A percentile compares a stretch with the other conserved stretches of the same genome.
Conservation (phyloP, 371 early-diverging fungal species). For the Gilbertella persicaria region DNA sequence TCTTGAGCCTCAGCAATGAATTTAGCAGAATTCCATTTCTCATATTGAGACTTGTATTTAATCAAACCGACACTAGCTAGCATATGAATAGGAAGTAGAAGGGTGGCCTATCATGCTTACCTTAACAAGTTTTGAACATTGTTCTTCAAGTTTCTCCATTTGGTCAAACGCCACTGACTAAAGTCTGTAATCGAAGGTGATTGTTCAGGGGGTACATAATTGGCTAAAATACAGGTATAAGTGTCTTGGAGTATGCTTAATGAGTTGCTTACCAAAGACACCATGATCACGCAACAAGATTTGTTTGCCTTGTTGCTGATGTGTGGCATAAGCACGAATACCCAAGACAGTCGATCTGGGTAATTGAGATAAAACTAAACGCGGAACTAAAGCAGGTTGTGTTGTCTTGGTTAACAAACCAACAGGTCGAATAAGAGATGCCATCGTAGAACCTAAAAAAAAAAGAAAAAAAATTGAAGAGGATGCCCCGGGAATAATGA, state of each 20-base stretch:
- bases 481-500: no score
- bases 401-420: background rate
- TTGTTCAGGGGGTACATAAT: constrained; percentile 53
- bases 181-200: constrained; percentile 50
- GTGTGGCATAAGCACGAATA: constrained; percentile 25
- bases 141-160: constrained; percentile 54
- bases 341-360: constrained; percentile 20
- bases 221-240: constrained; percentile 27
- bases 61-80: constrained; percentile 56
- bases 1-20: constrained; percentile 62
- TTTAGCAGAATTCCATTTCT: constrained; percentile 52
- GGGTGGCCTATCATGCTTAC: constrained; percentile 20
- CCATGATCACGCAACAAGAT: constrained; percentile 51
- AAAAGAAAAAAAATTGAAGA: background rate
- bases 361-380: constrained; percentile 13
- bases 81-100: background rate
- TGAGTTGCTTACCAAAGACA: constrained; percentile 49
- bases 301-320: constrained; percentile 30
- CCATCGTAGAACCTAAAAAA: background rate
- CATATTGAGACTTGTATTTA: constrained; percentile 52
- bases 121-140: constrained; percentile 49
- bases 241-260: background rate
- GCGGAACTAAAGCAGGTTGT: constrained; percentile 14
- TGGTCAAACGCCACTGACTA: constrained; percentile 47
- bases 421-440: background rate